These are phyloP conservation scores for Colletotrichum sp. DNA, from an alignment of 2,329 filamentous ascomycete genomes.

Conservation along the genomic window DNA sequence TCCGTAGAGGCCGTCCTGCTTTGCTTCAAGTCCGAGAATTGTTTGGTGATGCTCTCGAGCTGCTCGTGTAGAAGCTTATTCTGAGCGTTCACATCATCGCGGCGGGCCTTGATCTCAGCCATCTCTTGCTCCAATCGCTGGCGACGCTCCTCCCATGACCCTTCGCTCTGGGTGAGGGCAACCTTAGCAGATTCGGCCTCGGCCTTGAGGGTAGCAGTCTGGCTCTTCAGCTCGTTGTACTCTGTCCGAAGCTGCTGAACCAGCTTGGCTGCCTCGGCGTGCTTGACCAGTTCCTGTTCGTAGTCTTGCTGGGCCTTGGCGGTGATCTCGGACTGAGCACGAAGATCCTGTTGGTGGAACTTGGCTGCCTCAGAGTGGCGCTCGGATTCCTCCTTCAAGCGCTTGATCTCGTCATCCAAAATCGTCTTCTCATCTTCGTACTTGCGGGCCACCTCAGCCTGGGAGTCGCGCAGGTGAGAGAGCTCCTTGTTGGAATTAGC, in stretches of 20 bases:
- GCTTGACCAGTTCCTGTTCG: slow-evolving; percentile 91
- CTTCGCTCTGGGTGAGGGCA: slow-evolving; percentile 78
- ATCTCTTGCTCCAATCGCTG: slow-evolving; percentile 86
- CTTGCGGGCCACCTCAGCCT: slow-evolving; percentile 73
- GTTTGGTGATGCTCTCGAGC: slow-evolving; percentile 79
- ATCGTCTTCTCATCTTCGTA: slow-evolving; percentile 83
- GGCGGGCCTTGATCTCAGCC: slow-evolving; percentile 75
- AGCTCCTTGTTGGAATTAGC: slow-evolving; percentile 83
- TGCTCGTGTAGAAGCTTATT: slow-evolving; percentile 92
- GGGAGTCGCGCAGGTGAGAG: slow-evolving; percentile 77
- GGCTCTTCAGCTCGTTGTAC: slow-evolving; percentile 80
- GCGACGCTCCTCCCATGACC: slow-evolving; percentile 85
- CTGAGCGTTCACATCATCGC: slow-evolving; percentile 85
- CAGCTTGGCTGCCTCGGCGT: slow-evolving; percentile 90
- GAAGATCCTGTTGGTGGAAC: slow-evolving; percentile 89
- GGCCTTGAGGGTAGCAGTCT: slow-evolving; percentile 75
- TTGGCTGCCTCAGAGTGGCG: slow-evolving; percentile 79
- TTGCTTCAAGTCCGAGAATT: slow-evolving; percentile 82
- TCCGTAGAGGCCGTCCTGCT: background rate
- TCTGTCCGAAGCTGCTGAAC: slow-evolving; percentile 81
- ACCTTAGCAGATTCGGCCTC: slow-evolving; percentile 88
- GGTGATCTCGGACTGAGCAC: slow-evolving; percentile 91
- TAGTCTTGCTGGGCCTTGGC: slow-evolving; percentile 94
- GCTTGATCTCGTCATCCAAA: slow-evolving; percentile 78
- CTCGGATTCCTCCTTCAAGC: slow-evolving; percentile 84